Conservation (phyloP, 2,329 filamentous ascomycete genomes). For the Onygenales sp. region DNA sequence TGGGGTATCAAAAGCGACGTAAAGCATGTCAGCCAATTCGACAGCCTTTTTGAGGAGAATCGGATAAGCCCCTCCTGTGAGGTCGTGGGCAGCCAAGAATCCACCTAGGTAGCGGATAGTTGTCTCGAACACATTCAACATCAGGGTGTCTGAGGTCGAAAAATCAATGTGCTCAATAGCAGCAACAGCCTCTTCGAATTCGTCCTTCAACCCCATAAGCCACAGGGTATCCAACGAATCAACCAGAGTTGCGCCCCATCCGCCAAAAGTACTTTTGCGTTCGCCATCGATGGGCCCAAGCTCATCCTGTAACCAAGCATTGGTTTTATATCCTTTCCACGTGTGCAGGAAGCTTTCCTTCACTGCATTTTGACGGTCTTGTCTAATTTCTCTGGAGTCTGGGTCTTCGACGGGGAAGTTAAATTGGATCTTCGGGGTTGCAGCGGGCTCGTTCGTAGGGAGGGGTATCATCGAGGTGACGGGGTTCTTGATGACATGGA, state of each 20-base stretch:
- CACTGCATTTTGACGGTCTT: slow-evolving; percentile 36
- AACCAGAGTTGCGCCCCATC: slow-evolving; percentile 52
- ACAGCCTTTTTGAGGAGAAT: slow-evolving; percentile 42
- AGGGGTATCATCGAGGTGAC: slow-evolving; percentile 15
- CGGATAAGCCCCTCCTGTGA: slow-evolving; percentile 33
- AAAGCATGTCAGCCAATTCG: slow-evolving; percentile 47
- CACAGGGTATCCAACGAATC: slow-evolving; percentile 53
- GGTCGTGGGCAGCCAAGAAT: slow-evolving; percentile 44
- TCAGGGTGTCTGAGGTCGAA: slow-evolving; percentile 23
- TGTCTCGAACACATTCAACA: slow-evolving; percentile 40
- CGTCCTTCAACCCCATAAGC: slow-evolving; percentile 51
- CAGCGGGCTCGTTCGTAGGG: slow-evolving; percentile 14
- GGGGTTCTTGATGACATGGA: slow-evolving; percentile 11
- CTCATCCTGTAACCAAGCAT: slow-evolving; percentile 58
- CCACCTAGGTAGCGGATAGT: slow-evolving; percentile 47
- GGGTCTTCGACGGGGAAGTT: slow-evolving; percentile 16
- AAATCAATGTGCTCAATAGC: slow-evolving; percentile 48
- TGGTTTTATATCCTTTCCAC: slow-evolving; percentile 52
- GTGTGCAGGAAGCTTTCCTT: slow-evolving; percentile 45
- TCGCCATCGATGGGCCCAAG: slow-evolving; percentile 47
- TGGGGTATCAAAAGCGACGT: slow-evolving; percentile 31
- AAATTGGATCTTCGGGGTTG: slow-evolving; percentile 20
- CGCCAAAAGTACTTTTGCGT: slow-evolving; percentile 50
- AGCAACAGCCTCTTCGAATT: slow-evolving; percentile 46
- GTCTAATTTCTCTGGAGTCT: slow-evolving; percentile 24